Evolutionary conservation across 2,329 filamentous ascomycete genomes (phyloP).

Genomic region (Talaromyces sp.): DNA sequence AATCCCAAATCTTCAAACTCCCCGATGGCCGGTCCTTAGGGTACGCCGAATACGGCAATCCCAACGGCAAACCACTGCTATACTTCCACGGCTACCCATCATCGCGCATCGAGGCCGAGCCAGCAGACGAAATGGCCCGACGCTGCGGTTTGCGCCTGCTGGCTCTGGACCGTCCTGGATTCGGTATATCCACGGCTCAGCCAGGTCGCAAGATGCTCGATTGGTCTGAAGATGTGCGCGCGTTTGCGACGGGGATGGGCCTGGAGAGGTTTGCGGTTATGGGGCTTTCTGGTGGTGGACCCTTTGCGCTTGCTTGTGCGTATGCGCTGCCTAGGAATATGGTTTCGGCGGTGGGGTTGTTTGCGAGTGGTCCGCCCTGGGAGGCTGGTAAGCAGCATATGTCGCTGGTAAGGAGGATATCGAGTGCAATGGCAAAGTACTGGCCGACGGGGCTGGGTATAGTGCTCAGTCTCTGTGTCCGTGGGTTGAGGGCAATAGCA

Average conservation of each 20-base stretch:
- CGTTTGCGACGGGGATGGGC: conserved; percentile 36
- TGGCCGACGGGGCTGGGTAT: conserved; percentile 20
- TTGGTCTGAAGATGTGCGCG: conserved; percentile 39
- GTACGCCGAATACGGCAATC: conserved; percentile 41
- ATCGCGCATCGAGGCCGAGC: conserved; percentile 37
- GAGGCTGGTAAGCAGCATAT: conserved; percentile 27
- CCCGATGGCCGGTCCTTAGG: conserved; percentile 36
- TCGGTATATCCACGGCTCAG: conserved; percentile 38
- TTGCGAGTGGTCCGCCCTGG: conserved; percentile 24
- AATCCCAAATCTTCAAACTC: conserved; percentile 18
- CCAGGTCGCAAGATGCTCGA: conserved; percentile 33
- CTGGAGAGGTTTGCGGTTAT: conserved; percentile 19
- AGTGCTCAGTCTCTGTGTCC: conserved; percentile 15
- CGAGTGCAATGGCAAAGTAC: conserved; percentile 15
- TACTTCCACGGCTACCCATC: conserved; percentile 42
- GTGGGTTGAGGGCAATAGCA: conserved; percentile 16
- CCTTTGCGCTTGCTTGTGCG: conserved; percentile 45
- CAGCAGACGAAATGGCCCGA: conserved; percentile 27
- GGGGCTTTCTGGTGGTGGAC: conserved; percentile 44
- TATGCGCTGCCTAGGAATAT: conserved; percentile 26
- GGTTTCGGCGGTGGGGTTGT: conserved; percentile 5
- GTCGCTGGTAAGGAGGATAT: conserved; percentile 17
- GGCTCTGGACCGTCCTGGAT: conserved; percentile 40
- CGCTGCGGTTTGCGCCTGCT: conserved; percentile 37
- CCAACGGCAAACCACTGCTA: conserved; percentile 29